Base-by-base conservation (phyloP, 768 basidiomycete genomes). In the Naematelia aurantialba region DNA sequence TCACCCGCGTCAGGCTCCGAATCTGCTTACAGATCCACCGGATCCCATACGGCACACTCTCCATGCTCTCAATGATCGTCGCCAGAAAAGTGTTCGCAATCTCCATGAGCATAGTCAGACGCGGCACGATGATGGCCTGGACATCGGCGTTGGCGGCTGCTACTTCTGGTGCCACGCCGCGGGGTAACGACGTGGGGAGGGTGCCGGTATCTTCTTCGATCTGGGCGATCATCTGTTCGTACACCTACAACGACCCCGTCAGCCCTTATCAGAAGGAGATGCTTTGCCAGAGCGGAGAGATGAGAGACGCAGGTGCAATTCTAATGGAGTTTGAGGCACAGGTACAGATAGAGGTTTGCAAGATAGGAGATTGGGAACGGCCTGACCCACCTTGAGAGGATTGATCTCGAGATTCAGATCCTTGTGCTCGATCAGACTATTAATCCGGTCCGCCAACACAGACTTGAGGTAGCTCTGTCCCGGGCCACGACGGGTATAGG, bases 11-110 rank as follows among this genome's bases (percentile, higher is more conserved):
- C 74, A 99, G 78, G 81, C 91, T 94, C 62, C 92, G 82, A 74
- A 99, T 99, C 79, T 99, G 96, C 79, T 99, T 99, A 80, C 96
- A 99, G 74, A 99, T 99, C 96, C 96, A 99, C 65, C 96, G 84
- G 63, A 99, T 99, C 69, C 96, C 96, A 72, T 99, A 99, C 25
- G 96, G 96, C 13, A 98, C 96, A 69, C 88, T 92, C 69, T 99
- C 96, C 86, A 97, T 86, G 63, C 90, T 92, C 63, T 97, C 94
- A 69, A 99, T 98, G 72, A 99, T 99, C 8, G 96, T 99, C 30
- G 91, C 81, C 59, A 99, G 81, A 80, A 99, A 98, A 70, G 88
- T 90, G 72, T 98, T 98, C 49, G 96, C 96, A 61, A 99, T 99
- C 77, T 99, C 96, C 92, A 99, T 98, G 63, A 99, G 82, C 96